Base-by-base conservation (phyloP, 768 basidiomycete genomes). In the Tephrocybe rancida region DNA sequence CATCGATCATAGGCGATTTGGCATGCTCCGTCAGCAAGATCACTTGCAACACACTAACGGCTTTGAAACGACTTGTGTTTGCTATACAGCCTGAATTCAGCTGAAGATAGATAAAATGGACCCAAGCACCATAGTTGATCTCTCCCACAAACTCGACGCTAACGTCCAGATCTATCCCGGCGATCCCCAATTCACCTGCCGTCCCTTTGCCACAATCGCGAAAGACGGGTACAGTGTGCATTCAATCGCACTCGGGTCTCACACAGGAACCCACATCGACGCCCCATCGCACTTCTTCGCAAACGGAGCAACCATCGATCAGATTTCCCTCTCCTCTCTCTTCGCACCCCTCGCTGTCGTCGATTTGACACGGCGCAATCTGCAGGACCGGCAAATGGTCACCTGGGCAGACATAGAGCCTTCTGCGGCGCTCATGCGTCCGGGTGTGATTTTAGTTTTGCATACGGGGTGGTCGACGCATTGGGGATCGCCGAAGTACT, bases 221-320 rank as follows among this genome's bases (percentile, higher is more conserved):
- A 63, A 71, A 50, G 75, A 84, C 50, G 80, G 81, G 32, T 81
- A 75, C 61, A 76, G 71, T 44, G 78, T 87, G 11, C 77, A 78
- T 55, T 62, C 72, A 0, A 68, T 92, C 44, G 70, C 78, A 24
- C 61, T 90, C 19, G 80, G 85, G 3, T 83, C 88, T 1, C 90
- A 91, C 62, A 85, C 85, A 1, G 90, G 89, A 42, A 91, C 90
- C 2, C 90, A 92, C 70, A 75, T 91, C 66, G 90, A 92, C 60
- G 86, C 88, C 1, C 90, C 90, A 0, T 83, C 78, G 45, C 90
- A 92, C 62, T 90, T 89, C 71, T 68, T 86, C 67, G 68, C 70
- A 3, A 71, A 78, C 25, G 87, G 85, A 4, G 68, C 69, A 39
- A 80, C 81, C 8, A 73, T 90, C 42, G 82, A 85, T 57, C 73